Conservation (phyloP, 2,329 filamentous ascomycete genomes). For the Clonostachys rosea region DNA sequence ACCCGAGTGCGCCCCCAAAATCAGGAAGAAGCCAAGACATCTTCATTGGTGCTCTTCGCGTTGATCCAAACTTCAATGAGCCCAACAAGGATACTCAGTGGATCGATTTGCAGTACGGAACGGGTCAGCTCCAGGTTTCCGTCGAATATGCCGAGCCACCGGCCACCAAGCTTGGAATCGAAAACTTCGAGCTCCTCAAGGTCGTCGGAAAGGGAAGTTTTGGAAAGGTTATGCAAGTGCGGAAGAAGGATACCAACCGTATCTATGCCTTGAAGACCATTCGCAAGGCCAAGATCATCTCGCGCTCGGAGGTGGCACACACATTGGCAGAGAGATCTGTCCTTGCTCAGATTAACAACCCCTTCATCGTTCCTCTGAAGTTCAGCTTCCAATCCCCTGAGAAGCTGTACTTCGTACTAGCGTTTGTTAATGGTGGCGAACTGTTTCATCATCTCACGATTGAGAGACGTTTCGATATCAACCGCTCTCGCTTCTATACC, state of each 20-base stretch:
- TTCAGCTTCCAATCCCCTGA: slow-evolving; percentile 99
- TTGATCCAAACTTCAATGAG: slow-evolving; percentile 77
- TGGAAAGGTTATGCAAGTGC: slow-evolving; percentile 98
- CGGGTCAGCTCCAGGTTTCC: slow-evolving; percentile 83
- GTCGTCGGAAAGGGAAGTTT: slow-evolving; percentile 98
- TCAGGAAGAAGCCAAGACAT: slow-evolving; percentile 92
- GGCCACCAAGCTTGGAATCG: slow-evolving; percentile 84
- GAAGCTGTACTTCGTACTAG: slow-evolving; percentile 94
- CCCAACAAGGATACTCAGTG: slow-evolving; percentile 79
- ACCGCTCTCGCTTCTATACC: slow-evolving; percentile 93
- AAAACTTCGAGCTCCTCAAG: slow-evolving; percentile 96
- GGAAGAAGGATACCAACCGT: slow-evolving; percentile 94
- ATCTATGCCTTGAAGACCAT: slow-evolving; percentile 99
- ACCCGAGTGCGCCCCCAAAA: slow-evolving; percentile 80
- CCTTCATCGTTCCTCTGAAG: slow-evolving; percentile 97
- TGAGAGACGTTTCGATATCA: slow-evolving; percentile 96
- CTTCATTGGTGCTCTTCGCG: slow-evolving; percentile 90
- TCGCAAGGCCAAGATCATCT: slow-evolving; percentile 98
- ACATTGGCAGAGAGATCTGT: slow-evolving; percentile 95
- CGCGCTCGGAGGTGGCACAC: slow-evolving; percentile 93
- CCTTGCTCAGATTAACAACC: slow-evolving; percentile 98
- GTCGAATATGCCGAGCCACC: slow-evolving; percentile 94
- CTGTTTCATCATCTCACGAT: slow-evolving; percentile 96
- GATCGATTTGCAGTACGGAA: slow-evolving; percentile 86
- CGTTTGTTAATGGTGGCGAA: slow-evolving; percentile 97